Conservation (phyloP, 2,329 filamentous ascomycete genomes). For the Fusarium nisikadoi region DNA sequence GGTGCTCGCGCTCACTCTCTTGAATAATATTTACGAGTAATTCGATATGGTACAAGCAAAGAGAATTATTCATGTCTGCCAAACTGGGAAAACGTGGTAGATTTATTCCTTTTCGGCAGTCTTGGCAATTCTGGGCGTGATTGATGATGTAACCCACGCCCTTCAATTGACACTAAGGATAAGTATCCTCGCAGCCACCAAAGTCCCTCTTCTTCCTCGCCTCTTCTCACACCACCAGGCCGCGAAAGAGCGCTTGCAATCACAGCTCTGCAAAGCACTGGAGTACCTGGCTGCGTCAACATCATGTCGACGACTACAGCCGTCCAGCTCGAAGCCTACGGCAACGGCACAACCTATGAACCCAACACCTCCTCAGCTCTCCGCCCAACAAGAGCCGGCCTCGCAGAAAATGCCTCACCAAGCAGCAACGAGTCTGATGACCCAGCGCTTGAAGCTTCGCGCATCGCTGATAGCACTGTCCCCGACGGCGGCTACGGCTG, state of each 20-base stretch:
- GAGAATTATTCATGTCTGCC: fast-evolving
- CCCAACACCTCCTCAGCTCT: not conserved
- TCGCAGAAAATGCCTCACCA: not conserved
- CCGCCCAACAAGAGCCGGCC: constrained; percentile 18
- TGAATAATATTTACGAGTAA: fast-evolving
- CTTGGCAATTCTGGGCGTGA: not conserved
- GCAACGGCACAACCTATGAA: constrained; percentile 9
- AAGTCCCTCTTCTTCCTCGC: fast-evolving
- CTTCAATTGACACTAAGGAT: constrained; percentile 20
- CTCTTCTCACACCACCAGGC: no score
- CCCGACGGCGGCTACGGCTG: constrained; percentile 47
- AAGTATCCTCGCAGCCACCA: not conserved
- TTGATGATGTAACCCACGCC: constrained; percentile 22
- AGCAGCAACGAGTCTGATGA: not conserved
- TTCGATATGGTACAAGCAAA: no score
- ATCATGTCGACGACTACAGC: constrained; percentile 32
- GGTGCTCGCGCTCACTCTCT: not conserved
- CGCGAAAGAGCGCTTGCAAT: no score
- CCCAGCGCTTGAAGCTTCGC: constrained; percentile 36
- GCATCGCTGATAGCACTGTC: constrained; percentile 35
- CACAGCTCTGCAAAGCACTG: no score
- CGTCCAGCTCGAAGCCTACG: constrained; percentile 24
- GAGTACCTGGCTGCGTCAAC: not conserved
- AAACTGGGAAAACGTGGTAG: fast-evolving
- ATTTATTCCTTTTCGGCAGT: fast-evolving